A percentile compares a stretch with the other conserved stretches of the same genome.
These are phyloP conservation scores for Xanthoconium separans DNA, from an alignment of 1,284 basidiomycete genomes.

Conservation along the genomic window DNA sequence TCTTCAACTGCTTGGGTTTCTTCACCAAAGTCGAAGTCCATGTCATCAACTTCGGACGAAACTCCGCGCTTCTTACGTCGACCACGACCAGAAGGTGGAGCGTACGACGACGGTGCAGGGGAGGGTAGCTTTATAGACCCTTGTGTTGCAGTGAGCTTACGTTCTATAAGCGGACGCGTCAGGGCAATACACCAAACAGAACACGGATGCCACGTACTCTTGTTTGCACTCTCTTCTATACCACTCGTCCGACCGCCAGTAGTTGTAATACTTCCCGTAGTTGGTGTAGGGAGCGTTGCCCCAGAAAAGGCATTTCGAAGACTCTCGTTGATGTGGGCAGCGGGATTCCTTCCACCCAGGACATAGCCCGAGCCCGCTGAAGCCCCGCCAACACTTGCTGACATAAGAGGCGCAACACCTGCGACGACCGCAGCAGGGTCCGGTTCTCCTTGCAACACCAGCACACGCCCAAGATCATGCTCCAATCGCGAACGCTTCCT, in stretches of 20 bases:
- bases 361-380: conserved; percentile 28
- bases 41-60: conserved; percentile 34
- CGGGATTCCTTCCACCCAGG: conserved; percentile 39
- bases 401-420: conserved; percentile 21
- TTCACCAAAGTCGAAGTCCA: conserved; percentile 35
- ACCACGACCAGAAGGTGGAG: conserved; percentile 29
- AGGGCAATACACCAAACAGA: not conserved
- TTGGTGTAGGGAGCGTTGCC: conserved; percentile 28
- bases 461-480: conserved; percentile 52
- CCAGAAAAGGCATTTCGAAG: conserved; percentile 41
- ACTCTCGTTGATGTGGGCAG: conserved; percentile 48
- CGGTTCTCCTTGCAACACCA: conserved; percentile 54
- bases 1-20: conserved; percentile 38
- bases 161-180: conserved; percentile 24
- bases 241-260: conserved; percentile 16
- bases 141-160: conserved; percentile 29
- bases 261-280: not conserved
- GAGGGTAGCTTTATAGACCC: conserved; percentile 39
- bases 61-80: conserved; percentile 42
- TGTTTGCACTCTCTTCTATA: conserved; percentile 29
- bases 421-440: conserved; percentile 35
- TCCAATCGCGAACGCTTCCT: conserved; percentile 56
- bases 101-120: conserved; percentile 33
- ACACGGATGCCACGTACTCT: conserved; percentile 24
- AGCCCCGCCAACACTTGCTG: conserved; percentile 17